Conservation (phyloP, 2,329 filamentous ascomycete species). For the Pseudogymnoascus sp. region DNA sequence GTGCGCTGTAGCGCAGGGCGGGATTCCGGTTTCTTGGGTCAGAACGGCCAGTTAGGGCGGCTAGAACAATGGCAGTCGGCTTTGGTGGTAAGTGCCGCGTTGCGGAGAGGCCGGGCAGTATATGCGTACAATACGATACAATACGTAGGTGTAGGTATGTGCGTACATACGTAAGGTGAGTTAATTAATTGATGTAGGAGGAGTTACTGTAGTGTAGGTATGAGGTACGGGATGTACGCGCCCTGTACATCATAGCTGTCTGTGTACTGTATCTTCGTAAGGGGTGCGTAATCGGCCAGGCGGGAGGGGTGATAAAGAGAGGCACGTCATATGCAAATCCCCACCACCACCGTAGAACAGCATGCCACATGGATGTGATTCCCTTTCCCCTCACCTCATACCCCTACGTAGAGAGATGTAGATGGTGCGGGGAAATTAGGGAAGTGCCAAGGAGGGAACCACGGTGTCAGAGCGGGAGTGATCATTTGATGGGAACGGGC, state of each 20-base stretch:
- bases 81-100: not conserved
- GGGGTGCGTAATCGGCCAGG: not conserved
- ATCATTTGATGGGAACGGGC: too few relatives aligned
- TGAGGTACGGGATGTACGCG: too few relatives aligned
- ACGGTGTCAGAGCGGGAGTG: not conserved
- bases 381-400: too few relatives aligned
- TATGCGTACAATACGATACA: not conserved
- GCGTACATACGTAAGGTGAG: not conserved
- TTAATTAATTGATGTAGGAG: not conserved
- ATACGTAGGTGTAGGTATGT: too few relatives aligned
- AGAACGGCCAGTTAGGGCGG: not conserved
- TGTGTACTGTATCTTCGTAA: not conserved
- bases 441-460: not conserved
- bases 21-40: not conserved
- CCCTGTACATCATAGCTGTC: too few relatives aligned
- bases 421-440: not conserved
- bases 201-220: too few relatives aligned
- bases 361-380: not conserved
- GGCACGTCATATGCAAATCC: not conserved
- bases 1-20: not conserved
- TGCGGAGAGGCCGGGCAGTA: not conserved
- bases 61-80: too few relatives aligned
- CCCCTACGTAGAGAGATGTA: too few relatives aligned
- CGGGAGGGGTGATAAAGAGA: not conserved
- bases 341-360: too few relatives aligned